phyloP scores from a whole-genome alignment of 2,329 filamentous ascomycete species.

The Aspergillus carbonarius region DNA sequence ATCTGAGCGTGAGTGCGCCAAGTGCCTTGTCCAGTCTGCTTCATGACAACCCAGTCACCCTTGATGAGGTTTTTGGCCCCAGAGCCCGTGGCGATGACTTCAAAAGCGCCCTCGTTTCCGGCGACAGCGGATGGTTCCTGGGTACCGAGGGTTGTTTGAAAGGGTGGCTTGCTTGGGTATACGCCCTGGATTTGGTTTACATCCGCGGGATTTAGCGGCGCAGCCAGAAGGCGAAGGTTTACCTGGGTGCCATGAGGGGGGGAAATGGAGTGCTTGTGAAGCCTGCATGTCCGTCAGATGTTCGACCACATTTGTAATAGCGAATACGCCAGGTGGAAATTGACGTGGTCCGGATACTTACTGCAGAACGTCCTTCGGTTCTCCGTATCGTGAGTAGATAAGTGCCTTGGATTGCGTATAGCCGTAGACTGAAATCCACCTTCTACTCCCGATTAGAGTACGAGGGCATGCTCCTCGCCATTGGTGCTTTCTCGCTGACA shows the following conservation, averaged over 20 bases:
- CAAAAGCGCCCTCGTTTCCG: slow-evolving; percentile 85
- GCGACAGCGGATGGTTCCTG: slow-evolving; percentile 64
- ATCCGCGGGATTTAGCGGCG: slow-evolving; percentile 94
- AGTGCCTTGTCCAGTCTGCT: slow-evolving; percentile 78
- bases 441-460: slow-evolving; percentile 24
- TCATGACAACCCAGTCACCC: slow-evolving; percentile 95
- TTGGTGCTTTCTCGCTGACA: slow-evolving; percentile 11
- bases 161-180: slow-evolving; percentile 81
- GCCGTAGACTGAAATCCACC: slow-evolving; percentile 48
- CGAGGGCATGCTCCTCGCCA: slow-evolving; percentile 11
- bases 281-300: slow-evolving; percentile 20
- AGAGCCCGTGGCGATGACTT: slow-evolving; percentile 72
- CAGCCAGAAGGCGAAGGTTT: slow-evolving; percentile 82
- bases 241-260: slow-evolving; percentile 60
- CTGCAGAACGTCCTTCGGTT: slow-evolving; percentile 50
- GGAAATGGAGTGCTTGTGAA: slow-evolving; percentile 52
- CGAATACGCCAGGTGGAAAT: not conserved
- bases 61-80: slow-evolving; percentile 61
- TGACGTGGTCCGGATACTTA: slow-evolving; percentile 20
- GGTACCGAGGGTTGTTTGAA: slow-evolving; percentile 75
- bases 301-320: not conserved
- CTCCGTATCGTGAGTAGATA: slow-evolving; percentile 49
- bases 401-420: slow-evolving; percentile 52
- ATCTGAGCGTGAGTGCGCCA: slow-evolving; percentile 89
- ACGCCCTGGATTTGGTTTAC: slow-evolving; percentile 98